A percentile compares a stretch with the other conserved stretches of the same genome.
These are phyloP conservation scores for Aureobasidium sp. DNA, from an alignment of 2,329 filamentous ascomycete genomes.

Conservation along the genomic window DNA sequence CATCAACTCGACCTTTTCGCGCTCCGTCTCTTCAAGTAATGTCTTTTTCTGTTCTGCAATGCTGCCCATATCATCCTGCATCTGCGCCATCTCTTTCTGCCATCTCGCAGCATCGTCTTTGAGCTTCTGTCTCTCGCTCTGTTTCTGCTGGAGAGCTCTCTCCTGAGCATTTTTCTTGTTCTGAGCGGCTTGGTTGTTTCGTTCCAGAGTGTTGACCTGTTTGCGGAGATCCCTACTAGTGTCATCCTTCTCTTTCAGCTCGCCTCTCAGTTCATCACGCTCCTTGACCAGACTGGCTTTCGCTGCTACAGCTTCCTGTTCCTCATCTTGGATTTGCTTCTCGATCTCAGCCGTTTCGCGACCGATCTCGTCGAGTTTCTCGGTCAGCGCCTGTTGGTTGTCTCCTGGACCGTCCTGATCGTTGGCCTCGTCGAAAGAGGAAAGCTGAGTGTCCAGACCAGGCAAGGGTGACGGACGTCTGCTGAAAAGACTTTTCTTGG, in stretches of 20 bases:
- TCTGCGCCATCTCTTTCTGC: conserved; percentile 53
- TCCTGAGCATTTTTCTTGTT: conserved; percentile 74
- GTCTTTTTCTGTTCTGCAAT: conserved; percentile 31
- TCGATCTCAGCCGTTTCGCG: conserved; percentile 76
- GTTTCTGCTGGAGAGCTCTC: conserved; percentile 58
- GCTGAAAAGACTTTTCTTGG: conserved; percentile 60
- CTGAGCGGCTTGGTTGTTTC: conserved; percentile 71
- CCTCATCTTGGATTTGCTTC: conserved; percentile 55
- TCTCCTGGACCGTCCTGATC: conserved; percentile 49
- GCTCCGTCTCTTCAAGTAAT: conserved; percentile 27
- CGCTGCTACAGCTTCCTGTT: conserved; percentile 40
- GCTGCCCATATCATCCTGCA: conserved; percentile 41
- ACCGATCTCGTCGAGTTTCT: conserved; percentile 69
- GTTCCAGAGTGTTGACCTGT: conserved; percentile 70
- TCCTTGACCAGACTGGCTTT: conserved; percentile 56
- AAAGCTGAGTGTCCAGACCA: conserved; percentile 25
- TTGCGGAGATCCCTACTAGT: conserved; percentile 76
- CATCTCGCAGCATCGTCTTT: conserved; percentile 62
- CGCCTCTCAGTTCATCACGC: conserved; percentile 67
- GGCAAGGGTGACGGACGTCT: conserved; percentile 60
- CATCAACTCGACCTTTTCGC: conserved; percentile 33
- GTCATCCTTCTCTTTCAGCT: conserved; percentile 83
- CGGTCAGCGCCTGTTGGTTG: conserved; percentile 68
- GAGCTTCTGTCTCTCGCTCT: conserved; percentile 59
- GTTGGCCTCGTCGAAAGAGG: conserved; percentile 31